phyloP scores from a whole-genome alignment of 495 filamentous ascomycete species.

The Daldinia concentrica region DNA sequence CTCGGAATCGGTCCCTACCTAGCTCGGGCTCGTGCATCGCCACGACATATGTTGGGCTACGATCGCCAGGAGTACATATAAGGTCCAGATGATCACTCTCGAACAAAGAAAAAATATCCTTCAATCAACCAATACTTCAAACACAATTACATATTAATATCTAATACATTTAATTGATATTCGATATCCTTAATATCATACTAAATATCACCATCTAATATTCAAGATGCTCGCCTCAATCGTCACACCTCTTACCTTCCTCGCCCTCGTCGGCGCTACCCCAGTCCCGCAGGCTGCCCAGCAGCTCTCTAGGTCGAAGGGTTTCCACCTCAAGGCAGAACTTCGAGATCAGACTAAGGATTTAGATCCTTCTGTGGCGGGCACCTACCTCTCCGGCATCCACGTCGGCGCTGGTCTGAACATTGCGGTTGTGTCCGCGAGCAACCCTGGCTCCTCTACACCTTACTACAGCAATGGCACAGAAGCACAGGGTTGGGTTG shows the following conservation, averaged over 20 bases:
- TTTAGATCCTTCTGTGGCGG: slow-evolving; percentile 39
- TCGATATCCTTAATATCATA: background rate
- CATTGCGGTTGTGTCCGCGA: slow-evolving; percentile 20
- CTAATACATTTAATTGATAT: slow-evolving; percentile 11
- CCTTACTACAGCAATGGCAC: slow-evolving; percentile 44
- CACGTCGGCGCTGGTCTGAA: slow-evolving; percentile 41
- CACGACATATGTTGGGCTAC: background rate
- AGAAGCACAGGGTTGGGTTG: background rate
- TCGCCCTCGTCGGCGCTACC: slow-evolving; percentile 20
- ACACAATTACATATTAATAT: background rate
- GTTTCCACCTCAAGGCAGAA: slow-evolving; percentile 26
- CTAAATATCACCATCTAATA: background rate
- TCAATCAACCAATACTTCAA: background rate
- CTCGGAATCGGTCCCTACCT: background rate
- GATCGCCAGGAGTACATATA: background rate
- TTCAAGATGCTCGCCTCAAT: slow-evolving; percentile 29
- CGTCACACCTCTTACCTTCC: slow-evolving; percentile 16
- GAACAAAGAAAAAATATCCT: background rate
- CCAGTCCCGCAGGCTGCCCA: slow-evolving; percentile 10
- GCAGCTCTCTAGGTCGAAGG: slow-evolving; percentile 22
- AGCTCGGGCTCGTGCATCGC: background rate
- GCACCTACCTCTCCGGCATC: slow-evolving; percentile 14
- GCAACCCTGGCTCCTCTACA: slow-evolving; percentile 3
- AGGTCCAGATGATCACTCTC: background rate
- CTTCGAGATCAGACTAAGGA: slow-evolving; percentile 43